Evolutionary conservation across 768 basidiomycete genomes (phyloP).

Genomic region (Termitomyces bulborhizus): DNA sequence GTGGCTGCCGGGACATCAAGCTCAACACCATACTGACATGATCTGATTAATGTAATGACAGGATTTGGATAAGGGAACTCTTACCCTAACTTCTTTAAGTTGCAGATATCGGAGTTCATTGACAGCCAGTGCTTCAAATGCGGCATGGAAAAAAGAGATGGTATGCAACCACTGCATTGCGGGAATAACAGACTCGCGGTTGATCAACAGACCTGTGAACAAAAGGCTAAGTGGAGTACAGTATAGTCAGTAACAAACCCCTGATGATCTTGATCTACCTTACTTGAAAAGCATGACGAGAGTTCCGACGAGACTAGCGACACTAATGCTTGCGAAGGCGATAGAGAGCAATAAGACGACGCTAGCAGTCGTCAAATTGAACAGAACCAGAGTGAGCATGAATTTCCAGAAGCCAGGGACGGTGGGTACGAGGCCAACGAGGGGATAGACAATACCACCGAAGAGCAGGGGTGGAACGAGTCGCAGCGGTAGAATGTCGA

Average conservation of each 20-base stretch:
- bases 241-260: neutral
- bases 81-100: constrained; percentile 83
- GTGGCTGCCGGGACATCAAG: constrained; percentile 94
- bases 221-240: constrained; percentile 53
- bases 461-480: constrained; percentile 94
- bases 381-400: constrained; percentile 89
- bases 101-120: constrained; percentile 94
- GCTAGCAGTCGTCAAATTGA: constrained; percentile 94
- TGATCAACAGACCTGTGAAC: constrained; percentile 94
- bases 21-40: constrained; percentile 84
- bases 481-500: constrained; percentile 92
- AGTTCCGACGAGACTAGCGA: constrained; percentile 92
- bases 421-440: constrained; percentile 90
- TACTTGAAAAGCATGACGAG: constrained; percentile 98
- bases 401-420: constrained; percentile 97
- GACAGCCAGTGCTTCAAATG: constrained; percentile 95
- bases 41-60: neutral
- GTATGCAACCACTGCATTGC: constrained; percentile 84
- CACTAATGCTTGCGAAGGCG: constrained; percentile 76
- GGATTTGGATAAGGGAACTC: constrained; percentile 15
- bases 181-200: constrained; percentile 75
- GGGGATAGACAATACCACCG: constrained; percentile 91
- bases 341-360: constrained; percentile 90
- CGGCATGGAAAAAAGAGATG: constrained; percentile 97
- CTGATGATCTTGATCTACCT: constrained; percentile 23